Conservation (phyloP, 2,329 filamentous ascomycete species). For the Clonostachys rosea region DNA sequence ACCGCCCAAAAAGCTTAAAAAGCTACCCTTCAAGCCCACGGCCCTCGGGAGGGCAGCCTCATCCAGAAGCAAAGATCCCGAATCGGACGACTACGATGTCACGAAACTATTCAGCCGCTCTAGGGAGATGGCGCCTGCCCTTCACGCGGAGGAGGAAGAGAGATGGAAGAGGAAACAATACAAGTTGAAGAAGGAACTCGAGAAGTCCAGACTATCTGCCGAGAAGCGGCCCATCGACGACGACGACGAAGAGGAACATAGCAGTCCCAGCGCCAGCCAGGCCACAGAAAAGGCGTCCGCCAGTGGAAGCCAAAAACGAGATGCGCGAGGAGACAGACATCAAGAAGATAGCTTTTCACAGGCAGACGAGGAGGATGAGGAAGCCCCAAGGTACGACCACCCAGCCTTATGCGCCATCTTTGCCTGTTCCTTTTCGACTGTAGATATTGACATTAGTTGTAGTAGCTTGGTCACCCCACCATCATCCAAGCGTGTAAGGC, state of each 20-base stretch:
- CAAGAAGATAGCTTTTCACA: not conserved
- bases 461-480: slow-evolving; percentile 28
- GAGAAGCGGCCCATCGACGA: not conserved
- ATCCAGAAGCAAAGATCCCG: slow-evolving; percentile 3
- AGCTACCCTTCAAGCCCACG: slow-evolving; percentile 46
- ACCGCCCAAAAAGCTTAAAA: slow-evolving; percentile 24
- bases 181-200: slow-evolving; percentile 11
- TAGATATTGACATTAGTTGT: not conserved
- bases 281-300: slow-evolving; percentile 6
- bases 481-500: slow-evolving; percentile 29
- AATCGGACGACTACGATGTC: slow-evolving; percentile 23
- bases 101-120: slow-evolving; percentile 46
- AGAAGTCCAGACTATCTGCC: slow-evolving; percentile 9
- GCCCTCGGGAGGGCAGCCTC: slow-evolving; percentile 26
- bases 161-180: slow-evolving; percentile 11
- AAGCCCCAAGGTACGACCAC: too few species aligned
- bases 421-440: too few species aligned
- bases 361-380: not conserved
- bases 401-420: too few species aligned
- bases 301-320: slow-evolving; percentile 1
- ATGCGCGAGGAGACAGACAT: slow-evolving; percentile 1
- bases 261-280: not conserved
- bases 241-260: not conserved
- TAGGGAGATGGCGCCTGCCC: slow-evolving; percentile 40
- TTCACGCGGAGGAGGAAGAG: slow-evolving; percentile 31